Percentiles rank a stretch among this genome's conserved stretches.
phyloP scores from a whole-genome alignment of 2,329 filamentous ascomycete species.

The Fusarium aywerte region DNA sequence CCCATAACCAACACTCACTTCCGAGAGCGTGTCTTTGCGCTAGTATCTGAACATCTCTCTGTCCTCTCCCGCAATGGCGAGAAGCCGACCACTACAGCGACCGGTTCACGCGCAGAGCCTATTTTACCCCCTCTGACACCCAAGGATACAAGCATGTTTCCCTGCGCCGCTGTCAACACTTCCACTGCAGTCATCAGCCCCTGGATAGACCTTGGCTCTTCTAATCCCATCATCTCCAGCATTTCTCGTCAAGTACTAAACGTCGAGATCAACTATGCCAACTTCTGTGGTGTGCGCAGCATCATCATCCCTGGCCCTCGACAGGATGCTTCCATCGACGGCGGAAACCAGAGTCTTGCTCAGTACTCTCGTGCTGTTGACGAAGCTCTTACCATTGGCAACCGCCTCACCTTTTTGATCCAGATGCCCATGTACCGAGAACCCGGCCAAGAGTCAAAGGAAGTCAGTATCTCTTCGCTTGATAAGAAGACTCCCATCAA shows the following conservation, averaged over 20 bases:
- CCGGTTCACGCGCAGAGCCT: slow-evolving; percentile 63
- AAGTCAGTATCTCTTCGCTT: slow-evolving; percentile 62
- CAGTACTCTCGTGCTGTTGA: slow-evolving; percentile 88
- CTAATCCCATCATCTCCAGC: slow-evolving; percentile 83
- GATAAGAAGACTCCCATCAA: slow-evolving; percentile 49
- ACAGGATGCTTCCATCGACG: slow-evolving; percentile 65
- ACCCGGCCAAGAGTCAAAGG: slow-evolving; percentile 65
- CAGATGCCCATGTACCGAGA: slow-evolving; percentile 86
- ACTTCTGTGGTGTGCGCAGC: slow-evolving; percentile 90
- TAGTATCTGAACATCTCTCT: slow-evolving; percentile 67
- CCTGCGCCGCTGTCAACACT: slow-evolving; percentile 74
- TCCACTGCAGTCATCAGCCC: slow-evolving; percentile 83
- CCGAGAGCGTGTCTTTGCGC: slow-evolving; percentile 71
- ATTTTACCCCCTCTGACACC: slow-evolving; percentile 77
- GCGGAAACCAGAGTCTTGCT: slow-evolving; percentile 63
- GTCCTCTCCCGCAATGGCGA: slow-evolving; percentile 56
- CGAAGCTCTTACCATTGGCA: slow-evolving; percentile 79
- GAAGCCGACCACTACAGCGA: slow-evolving; percentile 54
- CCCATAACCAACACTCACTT: slow-evolving; percentile 82
- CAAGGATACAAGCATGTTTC: slow-evolving; percentile 79
- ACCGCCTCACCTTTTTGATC: slow-evolving; percentile 82
- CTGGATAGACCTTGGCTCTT: slow-evolving; percentile 91
- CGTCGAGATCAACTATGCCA: slow-evolving; percentile 92
- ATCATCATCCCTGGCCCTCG: slow-evolving; percentile 84
- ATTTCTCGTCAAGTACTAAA: slow-evolving; percentile 91